A percentile compares a stretch with the other conserved stretches of the same genome.
These are phyloP conservation scores for Annulohypoxylon maeteangense DNA, from an alignment of 495 filamentous ascomycete genomes.

Conservation along the genomic window DNA sequence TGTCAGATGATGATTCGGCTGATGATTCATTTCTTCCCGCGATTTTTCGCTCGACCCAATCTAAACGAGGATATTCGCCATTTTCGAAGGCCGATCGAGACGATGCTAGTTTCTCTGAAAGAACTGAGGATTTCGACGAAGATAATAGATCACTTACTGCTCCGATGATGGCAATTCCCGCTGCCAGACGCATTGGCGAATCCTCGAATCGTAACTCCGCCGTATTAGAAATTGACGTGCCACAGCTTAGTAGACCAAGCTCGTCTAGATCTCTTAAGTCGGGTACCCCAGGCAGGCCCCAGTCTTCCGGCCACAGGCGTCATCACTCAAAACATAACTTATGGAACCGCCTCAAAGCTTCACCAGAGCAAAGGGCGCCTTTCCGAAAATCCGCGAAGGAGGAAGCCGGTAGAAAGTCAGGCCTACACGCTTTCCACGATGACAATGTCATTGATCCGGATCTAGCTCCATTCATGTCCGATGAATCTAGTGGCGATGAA, in stretches of 20 bases:
- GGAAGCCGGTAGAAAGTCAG: conserved; percentile 64
- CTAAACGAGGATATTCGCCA: conserved; percentile 47
- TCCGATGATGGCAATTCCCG: conserved; percentile 86
- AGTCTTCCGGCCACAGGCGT: conserved; percentile 81
- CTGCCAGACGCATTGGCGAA: conserved; percentile 82
- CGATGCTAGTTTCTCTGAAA: conserved; percentile 54
- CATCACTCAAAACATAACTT: conserved; percentile 88
- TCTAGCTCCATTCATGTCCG: conserved; percentile 92
- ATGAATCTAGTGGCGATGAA: conserved; percentile 92
- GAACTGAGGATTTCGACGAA: conserved; percentile 53
- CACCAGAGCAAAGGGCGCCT: conserved; percentile 77
- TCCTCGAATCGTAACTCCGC: conserved; percentile 84
- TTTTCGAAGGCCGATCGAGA: conserved; percentile 47
- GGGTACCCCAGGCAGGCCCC: conserved; percentile 70
- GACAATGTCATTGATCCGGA: conserved; percentile 99
- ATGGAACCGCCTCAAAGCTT: conserved; percentile 66
- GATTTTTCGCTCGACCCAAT: conserved; percentile 63
- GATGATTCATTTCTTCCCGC: conserved; percentile 69
- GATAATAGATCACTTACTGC: conserved; percentile 60
- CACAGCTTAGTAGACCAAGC: conserved; percentile 78
- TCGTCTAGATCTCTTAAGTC: conserved; percentile 95
- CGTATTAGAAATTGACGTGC: conserved; percentile 86
- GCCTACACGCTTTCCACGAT: conserved; percentile 90
- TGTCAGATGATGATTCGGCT: conserved; percentile 86
- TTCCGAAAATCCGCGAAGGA: conserved; percentile 85